A percentile compares a stretch with the other conserved stretches of the same genome.
Evolutionary conservation across 495 filamentous ascomycete genomes (phyloP).

Genomic region (Jackrogersella multiformis): DNA sequence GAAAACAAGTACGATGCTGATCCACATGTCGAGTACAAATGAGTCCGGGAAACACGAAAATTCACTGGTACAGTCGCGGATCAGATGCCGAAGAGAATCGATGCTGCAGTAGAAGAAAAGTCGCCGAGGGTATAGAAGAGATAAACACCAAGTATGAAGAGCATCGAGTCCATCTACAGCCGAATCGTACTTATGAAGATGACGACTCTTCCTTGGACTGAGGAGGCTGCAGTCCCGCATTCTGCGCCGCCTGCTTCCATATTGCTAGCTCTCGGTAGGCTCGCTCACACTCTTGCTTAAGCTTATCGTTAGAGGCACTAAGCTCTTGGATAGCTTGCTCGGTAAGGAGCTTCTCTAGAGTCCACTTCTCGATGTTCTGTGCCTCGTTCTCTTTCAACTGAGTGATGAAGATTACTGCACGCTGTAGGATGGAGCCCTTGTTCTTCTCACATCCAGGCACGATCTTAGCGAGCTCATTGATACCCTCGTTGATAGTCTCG

Average conservation of each 20-base stretch:
- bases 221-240: constrained; percentile 69
- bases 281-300: constrained; percentile 80
- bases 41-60: not conserved
- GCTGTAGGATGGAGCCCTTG: constrained; percentile 94
- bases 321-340: constrained; percentile 95
- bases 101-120: constrained; percentile 28
- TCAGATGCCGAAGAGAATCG: constrained; percentile 15
- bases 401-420: constrained; percentile 91
- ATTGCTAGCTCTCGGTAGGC: constrained; percentile 80
- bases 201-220: constrained; percentile 54
- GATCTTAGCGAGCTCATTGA: constrained; percentile 97
- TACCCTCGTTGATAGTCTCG: constrained; percentile 98
- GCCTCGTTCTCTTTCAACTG: constrained; percentile 95
- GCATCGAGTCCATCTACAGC: constrained; percentile 20
- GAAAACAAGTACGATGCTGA: constrained; percentile 8
- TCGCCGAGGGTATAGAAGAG: constrained; percentile 35
- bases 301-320: constrained; percentile 84
- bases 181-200: constrained; percentile 11
- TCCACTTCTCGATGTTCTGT: constrained; percentile 95
- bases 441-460: constrained; percentile 99
- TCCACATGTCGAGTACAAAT: not conserved
- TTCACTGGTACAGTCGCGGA: not conserved
- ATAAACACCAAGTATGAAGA: constrained; percentile 25
- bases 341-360: constrained; percentile 91
- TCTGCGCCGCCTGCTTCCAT: constrained; percentile 85